A percentile compares a stretch with the other conserved stretches of the same genome.
These are phyloP conservation scores for Cyberlindnera euphorbiiphila DNA, from an alignment of 805 yeast species.

Conservation along the genomic window DNA sequence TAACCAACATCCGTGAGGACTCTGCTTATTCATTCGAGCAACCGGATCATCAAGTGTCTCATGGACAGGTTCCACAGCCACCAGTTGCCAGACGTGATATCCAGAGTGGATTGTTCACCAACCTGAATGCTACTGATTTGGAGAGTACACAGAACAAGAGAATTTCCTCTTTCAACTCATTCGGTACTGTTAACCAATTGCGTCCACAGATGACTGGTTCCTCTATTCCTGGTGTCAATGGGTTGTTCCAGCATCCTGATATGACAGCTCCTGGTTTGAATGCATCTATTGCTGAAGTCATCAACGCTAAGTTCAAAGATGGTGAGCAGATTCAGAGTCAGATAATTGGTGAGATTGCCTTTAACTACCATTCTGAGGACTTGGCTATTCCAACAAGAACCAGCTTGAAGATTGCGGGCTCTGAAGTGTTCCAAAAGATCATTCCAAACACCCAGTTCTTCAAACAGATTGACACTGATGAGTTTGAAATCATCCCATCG, in stretches of 20 bases:
- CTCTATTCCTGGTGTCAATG: slow-evolving; percentile 31
- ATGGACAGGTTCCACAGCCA: slow-evolving; percentile 18
- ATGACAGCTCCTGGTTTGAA: slow-evolving; percentile 61
- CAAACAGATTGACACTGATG: slow-evolving; percentile 40
- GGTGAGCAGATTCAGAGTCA: slow-evolving; percentile 59
- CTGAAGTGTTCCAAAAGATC: slow-evolving; percentile 40
- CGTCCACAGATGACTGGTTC: slow-evolving; percentile 44
- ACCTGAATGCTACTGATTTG: slow-evolving; percentile 36
- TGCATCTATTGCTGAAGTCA: slow-evolving; percentile 81
- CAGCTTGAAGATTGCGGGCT: slow-evolving; percentile 38
- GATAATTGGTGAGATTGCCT: slow-evolving; percentile 82
- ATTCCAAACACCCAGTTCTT: slow-evolving; percentile 53
- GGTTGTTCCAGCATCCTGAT: slow-evolving; percentile 47
- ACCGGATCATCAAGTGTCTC: slow-evolving; percentile 12
- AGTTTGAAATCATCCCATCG: slow-evolving; percentile 44
- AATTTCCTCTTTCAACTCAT: slow-evolving; percentile 25
- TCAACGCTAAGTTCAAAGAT: slow-evolving; percentile 69
- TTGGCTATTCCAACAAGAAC: slow-evolving; percentile 38
- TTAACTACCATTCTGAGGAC: slow-evolving; percentile 50
- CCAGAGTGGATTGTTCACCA: slow-evolving; percentile 44
- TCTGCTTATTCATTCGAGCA: slow-evolving; percentile 22
- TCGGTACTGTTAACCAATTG: slow-evolving; percentile 30
- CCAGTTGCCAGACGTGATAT: slow-evolving; percentile 34
- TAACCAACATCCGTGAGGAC: slow-evolving; percentile 31
- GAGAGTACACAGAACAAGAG: slow-evolving; percentile 27